Percentiles rank a stretch among this genome's conserved stretches.
These are phyloP conservation scores for Blastobotrys illinoisensis DNA, from an alignment of 1,139 yeast species.

Conservation along the genomic window DNA sequence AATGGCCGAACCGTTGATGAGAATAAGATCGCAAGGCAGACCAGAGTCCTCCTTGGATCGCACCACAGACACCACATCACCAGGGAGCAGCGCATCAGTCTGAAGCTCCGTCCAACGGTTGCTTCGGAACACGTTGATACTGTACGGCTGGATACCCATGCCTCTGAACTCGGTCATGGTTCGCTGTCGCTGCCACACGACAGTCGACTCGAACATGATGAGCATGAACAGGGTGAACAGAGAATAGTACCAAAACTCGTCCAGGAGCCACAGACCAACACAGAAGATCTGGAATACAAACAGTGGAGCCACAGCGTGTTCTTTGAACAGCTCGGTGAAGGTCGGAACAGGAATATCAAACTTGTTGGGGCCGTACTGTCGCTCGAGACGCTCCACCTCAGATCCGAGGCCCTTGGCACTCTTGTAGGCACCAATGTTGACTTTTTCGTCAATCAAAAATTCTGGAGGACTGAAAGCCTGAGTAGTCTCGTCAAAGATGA, in stretches of 20 bases:
- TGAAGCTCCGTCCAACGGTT: conserved; percentile 62
- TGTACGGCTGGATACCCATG: conserved; percentile 94
- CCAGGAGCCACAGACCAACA: conserved; percentile 93
- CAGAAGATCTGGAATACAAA: conserved; percentile 95
- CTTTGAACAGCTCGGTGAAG: conserved; percentile 83
- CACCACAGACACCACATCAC: conserved; percentile 82
- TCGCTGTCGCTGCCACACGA: conserved; percentile 85
- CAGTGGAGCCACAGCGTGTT: conserved; percentile 98
- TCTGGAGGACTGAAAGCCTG: conserved; percentile 72
- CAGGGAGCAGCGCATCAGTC: conserved; percentile 80
- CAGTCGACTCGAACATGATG: conserved; percentile 87
- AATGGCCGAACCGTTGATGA: conserved; percentile 83
- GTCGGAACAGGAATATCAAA: conserved; percentile 96
- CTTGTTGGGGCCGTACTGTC: conserved; percentile 75
- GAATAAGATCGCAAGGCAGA: conserved; percentile 88
- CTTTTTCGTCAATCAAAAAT: conserved; percentile 59
- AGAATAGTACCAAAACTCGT: conserved; percentile 95
- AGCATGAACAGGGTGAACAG: conserved; percentile 88
- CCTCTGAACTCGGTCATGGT: conserved; percentile 94
- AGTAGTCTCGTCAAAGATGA: conserved; percentile 55
- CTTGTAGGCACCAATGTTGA: conserved; percentile 58
- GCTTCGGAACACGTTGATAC: conserved; percentile 66
- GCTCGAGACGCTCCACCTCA: conserved; percentile 45
- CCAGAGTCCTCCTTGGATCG: conserved; percentile 91
- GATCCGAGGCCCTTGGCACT: conserved; percentile 51